Conservation (phyloP, 148 eudicot species). For the Spergularia bocconei region DNA sequence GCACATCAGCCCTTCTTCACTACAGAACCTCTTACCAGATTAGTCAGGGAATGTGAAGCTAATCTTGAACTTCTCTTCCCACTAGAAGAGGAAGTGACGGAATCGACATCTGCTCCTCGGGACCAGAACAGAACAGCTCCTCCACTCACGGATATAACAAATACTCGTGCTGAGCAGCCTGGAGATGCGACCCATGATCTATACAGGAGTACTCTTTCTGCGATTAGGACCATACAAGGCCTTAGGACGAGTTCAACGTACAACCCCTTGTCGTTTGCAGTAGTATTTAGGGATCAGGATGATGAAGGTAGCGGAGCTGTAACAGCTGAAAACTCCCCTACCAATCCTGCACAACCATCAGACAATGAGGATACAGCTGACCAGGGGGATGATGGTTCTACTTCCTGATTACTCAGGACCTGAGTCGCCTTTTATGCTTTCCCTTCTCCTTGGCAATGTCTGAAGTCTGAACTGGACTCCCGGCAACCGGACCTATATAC, state of each 20-base stretch:
- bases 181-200: conserved; percentile 56
- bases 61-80: conserved; percentile 90
- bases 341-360: conserved; percentile 27
- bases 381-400: conserved; percentile 31
- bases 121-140: conserved; percentile 22
- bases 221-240: conserved; percentile 78
- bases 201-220: conserved; percentile 68
- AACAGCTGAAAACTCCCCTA: conserved; percentile 72
- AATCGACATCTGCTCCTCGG: conserved; percentile 33
- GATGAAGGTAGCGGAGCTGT: conserved; percentile 70
- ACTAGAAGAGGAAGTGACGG: conserved; percentile 79
- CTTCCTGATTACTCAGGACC: conserved; percentile 15
- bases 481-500: no score
- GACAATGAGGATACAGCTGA: conserved; percentile 32
- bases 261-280: conserved; percentile 71
- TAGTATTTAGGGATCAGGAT: conserved; percentile 60
- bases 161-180: conserved; percentile 32
- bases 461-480: not conserved
- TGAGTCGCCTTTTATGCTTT: not conserved
- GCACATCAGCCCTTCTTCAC: conserved; percentile 84
- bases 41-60: conserved; percentile 84
- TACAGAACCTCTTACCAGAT: conserved; percentile 73
- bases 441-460: not conserved
- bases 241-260: conserved; percentile 79
- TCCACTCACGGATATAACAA: conserved; percentile 32